These are phyloP conservation scores for Diplotaxis tenuifolia DNA, from an alignment of 345 rosid species.

Conservation along the genomic window DNA sequence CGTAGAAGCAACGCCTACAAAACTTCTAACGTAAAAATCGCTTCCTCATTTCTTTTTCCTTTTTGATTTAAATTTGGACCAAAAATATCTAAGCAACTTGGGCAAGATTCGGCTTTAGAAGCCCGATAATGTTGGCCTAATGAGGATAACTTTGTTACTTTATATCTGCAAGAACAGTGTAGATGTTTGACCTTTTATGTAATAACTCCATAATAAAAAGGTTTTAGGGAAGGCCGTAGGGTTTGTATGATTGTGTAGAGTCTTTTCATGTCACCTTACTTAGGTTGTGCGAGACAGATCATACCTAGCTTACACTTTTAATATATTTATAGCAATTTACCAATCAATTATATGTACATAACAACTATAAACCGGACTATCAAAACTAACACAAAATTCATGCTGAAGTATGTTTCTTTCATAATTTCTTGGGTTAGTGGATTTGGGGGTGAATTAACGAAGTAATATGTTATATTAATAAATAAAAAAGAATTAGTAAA, in stretches of 20 bases:
- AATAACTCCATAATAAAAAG: conserved; percentile 13
- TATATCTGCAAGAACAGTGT: conserved; percentile 28
- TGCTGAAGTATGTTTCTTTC: neutral
- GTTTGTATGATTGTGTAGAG: conserved; percentile 28
- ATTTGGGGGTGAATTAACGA: neutral
- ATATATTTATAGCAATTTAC: neutral
- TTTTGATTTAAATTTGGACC: too few species aligned
- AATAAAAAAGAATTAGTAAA: neutral
- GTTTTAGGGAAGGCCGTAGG: conserved; percentile 18
- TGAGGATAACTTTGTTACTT: neutral
- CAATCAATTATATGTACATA: neutral
- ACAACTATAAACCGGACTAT: neutral
- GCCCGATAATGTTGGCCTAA: too few species aligned
- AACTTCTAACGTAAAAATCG: too few species aligned
- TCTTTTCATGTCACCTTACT: conserved; percentile 24
- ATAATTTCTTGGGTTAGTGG: neutral
- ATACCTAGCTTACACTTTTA: conserved; percentile 12
- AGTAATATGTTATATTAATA: neutral
- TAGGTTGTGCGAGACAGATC: conserved; percentile 26
- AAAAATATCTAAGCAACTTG: too few species aligned
- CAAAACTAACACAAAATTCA: neutral
- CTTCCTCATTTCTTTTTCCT: too few species aligned
- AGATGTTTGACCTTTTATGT: conserved; percentile 28
- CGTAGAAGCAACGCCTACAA: too few species aligned
- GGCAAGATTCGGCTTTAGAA: too few species aligned